Evolutionary conservation across 2,329 filamentous ascomycete genomes (phyloP), one percentile per base, ranked within the genome.

Genomic region (Fusarium pseudocircinatum): DNA sequence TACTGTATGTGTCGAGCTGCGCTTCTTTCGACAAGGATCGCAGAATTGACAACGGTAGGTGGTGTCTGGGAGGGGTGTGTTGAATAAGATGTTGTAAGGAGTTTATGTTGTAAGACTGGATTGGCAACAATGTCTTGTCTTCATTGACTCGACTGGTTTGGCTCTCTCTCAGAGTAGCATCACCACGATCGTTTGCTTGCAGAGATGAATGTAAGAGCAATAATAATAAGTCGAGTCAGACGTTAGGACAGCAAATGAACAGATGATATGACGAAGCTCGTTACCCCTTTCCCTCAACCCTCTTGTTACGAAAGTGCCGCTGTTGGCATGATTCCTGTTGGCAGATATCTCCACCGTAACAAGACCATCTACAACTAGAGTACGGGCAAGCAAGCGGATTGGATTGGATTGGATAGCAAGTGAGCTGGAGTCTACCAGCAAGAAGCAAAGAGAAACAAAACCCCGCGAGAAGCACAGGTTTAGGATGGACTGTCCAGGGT

Each of bases 311-410:
- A 62, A 63, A 68, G 59, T 74, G 64, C 52, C 44, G 54, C 52
- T 47, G 67, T 64, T 73, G 71, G 62, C 70, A 73, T 74, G 67
- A 52, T 73, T 67, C 42, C 44, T 69, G 53, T 65, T 72, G 71
- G 63, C 63, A 72, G 72, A 67, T 47, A 40, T 68, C 63, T 72
- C 71, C 71, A 74, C 70, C 67, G 43, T 52, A 59, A 72, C 70
- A 71, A 71, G 60, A 69, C 67, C 67, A 65, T 74, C 66, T 72
- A 74, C 66, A 70, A 67, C 67, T 54, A 60, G 69, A 60, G 62
- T 69, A 65, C 32, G 46, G 49, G 59, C 69, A 60, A 65, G 53
- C 36, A 67, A 58, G 66, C 54, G 56, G 56, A 56, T 69, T 74
- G 60, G 64, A 60, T 52, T 73, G 68, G 64, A 70, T 60, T 53